A percentile compares a stretch with the other conserved stretches of the same genome.
phyloP scores from a whole-genome alignment of 805 yeast genomes.

The Yamadazyma paraphyllophila region DNA sequence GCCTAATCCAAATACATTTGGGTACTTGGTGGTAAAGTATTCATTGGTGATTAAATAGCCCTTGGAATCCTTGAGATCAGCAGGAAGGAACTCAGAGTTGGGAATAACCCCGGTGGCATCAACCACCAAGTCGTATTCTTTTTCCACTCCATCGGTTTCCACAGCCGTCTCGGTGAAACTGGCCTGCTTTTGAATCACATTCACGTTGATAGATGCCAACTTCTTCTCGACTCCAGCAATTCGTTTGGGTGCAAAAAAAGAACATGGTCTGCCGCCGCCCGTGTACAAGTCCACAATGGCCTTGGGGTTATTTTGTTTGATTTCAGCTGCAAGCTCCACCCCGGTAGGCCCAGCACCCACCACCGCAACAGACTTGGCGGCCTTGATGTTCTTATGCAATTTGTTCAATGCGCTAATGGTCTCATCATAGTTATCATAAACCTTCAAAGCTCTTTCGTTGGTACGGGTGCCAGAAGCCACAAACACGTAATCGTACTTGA shows the following conservation, averaged over 20 bases:
- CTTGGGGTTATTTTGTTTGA: slow-evolving; percentile 21
- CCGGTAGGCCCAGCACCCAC: slow-evolving; percentile 43
- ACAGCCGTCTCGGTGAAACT: slow-evolving; percentile 12
- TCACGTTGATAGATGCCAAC: slow-evolving; percentile 19
- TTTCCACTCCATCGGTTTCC: slow-evolving; percentile 16
- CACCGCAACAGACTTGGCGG: slow-evolving; percentile 30
- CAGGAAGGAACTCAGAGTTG: slow-evolving; percentile 31
- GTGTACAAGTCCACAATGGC: slow-evolving; percentile 24
- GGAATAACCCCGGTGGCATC: slow-evolving; percentile 26
- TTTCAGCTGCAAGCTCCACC: slow-evolving; percentile 38
- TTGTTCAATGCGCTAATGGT: slow-evolving; percentile 16
- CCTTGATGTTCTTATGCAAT: slow-evolving; percentile 15
- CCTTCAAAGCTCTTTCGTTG: slow-evolving; percentile 23
- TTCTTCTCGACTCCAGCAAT: slow-evolving; percentile 15
- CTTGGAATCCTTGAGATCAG: slow-evolving; percentile 18
- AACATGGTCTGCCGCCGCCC: slow-evolving; percentile 20
- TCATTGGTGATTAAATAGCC: slow-evolving; percentile 32
- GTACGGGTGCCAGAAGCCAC: slow-evolving; percentile 34
- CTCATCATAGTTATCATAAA: slow-evolving; percentile 17
- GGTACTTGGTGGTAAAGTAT: slow-evolving; percentile 22
- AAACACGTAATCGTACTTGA: slow-evolving; percentile 29
- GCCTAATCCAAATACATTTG: slow-evolving; percentile 33
- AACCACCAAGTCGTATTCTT: slow-evolving; percentile 29
- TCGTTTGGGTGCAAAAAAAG: slow-evolving; percentile 12
- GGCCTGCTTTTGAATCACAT: slow-evolving; percentile 20